Evolutionary conservation across 352 stramenopile genomes (phyloP).

Genomic region (Phytophthora pini): DNA sequence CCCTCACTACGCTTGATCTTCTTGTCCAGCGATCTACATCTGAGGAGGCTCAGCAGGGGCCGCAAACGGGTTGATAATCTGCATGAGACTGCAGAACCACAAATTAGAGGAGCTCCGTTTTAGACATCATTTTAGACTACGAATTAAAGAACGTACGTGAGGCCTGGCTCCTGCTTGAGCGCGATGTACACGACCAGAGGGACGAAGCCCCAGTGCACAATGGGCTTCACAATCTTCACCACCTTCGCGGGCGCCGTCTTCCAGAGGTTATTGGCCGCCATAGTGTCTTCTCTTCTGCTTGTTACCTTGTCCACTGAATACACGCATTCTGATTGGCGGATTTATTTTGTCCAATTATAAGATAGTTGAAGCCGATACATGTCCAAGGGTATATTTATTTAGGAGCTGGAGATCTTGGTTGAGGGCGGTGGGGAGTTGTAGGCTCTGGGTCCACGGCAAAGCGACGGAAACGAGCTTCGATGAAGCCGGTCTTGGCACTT

Average conservation of each 20-base stretch:
- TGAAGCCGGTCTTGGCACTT: constrained; percentile 49
- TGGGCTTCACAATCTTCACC: constrained; percentile 85
- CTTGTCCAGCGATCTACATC: constrained; percentile 40
- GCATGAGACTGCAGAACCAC: constrained; percentile 54
- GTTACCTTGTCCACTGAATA: constrained; percentile 18
- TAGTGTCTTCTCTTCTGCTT: constrained; percentile 7
- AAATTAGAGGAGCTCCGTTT: constrained; percentile 14
- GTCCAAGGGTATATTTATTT: constrained; percentile 1
- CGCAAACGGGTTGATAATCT: constrained; percentile 80
- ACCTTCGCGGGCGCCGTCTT: constrained; percentile 79
- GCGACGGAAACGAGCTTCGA: constrained; percentile 72
- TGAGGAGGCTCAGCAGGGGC: constrained; percentile 59
- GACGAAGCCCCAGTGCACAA: constrained; percentile 85
- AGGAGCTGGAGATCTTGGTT: constrained; percentile 6
- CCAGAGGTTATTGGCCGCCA: constrained; percentile 70
- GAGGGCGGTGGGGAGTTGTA: constrained; percentile 13
- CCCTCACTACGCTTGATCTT: not conserved
- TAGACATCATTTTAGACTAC: not conserved
- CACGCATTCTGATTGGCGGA: constrained; percentile 15
- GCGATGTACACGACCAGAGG: constrained; percentile 84
- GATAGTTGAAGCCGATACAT: not conserved
- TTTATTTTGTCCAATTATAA: constrained; percentile 21
- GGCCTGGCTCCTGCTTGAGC: constrained; percentile 76
- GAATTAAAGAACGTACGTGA: constrained; percentile 58
- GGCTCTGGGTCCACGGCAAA: constrained; percentile 60